Evolutionary conservation across 2,329 filamentous ascomycete species (phyloP), one percentile per base, ranked within the genome.

Genomic region (Phoma sp.): DNA sequence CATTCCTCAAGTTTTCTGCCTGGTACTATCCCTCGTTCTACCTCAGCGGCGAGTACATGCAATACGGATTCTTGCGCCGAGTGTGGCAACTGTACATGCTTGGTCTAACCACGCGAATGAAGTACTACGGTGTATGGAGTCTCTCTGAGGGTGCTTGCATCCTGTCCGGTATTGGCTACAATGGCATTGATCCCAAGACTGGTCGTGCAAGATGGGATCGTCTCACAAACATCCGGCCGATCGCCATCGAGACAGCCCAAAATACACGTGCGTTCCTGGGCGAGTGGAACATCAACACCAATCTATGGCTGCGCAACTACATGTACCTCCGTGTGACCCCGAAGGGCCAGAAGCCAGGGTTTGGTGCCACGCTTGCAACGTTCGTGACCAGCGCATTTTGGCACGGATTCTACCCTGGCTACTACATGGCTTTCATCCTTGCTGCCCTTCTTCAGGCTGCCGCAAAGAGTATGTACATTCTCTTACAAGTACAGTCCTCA

Each of bases 221-320:
- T 25, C 80, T 98, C 14, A 89, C 91, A 65, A 99, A 99, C 70
- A 91, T 99, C 63, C 87, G 90, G 62, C 89, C 95, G 0, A 88
- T 87, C 82, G 86, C 85, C 2, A 90, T 99, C 25, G 95, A 99
- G 77, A 82, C 86, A 0, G 95, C 93, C 1, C 93, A 97, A 76
- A 99, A 98, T 73, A 90, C 90, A n/a, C 87, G 93, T 48, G 92
- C 86, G 1, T 98, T 95, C 67, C 83, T 99, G 3, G 93, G 88
- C 43, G 89, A 86, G 68, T 99, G 95, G 95, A 99, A 99, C 75
- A 96, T 97, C 79, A 98, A 98, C 76, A 99, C 95, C 10, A 99
- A 97, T 74, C 86, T 91, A 68, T 99, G 95, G 95, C 80, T 99
- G 57, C 86, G 93, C 41, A 96, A 98, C 75, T 99, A 97, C 71